These are phyloP conservation scores for Pugionium cornutum DNA, from an alignment of 345 rosid genomes.

Conservation along the genomic window DNA sequence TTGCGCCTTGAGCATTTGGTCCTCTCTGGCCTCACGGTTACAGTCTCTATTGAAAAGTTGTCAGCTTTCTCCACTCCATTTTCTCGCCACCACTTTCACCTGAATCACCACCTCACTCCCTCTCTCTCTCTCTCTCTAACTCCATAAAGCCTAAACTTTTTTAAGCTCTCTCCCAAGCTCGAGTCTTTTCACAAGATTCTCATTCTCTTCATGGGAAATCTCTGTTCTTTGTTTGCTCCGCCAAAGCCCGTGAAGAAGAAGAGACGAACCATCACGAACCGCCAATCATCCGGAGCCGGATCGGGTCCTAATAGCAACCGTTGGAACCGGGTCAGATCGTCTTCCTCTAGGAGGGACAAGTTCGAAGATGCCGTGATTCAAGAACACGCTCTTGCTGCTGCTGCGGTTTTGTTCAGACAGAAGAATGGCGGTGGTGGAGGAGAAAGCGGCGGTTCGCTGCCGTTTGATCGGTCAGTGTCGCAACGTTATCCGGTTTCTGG, in stretches of 20 bases:
- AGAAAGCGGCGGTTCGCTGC: conserved; percentile 40
- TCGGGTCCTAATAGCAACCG: conserved; percentile 42
- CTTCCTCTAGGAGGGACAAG: conserved; percentile 57
- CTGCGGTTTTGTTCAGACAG: conserved; percentile 64
- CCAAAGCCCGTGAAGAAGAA: conserved; percentile 54
- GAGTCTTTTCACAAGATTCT: neutral
- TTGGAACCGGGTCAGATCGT: conserved; percentile 65
- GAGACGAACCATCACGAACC: conserved; percentile 43
- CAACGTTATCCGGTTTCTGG: conserved; percentile 59
- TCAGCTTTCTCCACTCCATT: conserved; percentile 36
- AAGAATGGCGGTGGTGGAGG: conserved; percentile 44
- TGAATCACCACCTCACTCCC: conserved; percentile 26
- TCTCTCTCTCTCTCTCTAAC: conserved; percentile 20
- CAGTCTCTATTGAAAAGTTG: conserved; percentile 29
- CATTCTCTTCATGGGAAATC: conserved; percentile 54
- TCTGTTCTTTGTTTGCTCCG: conserved; percentile 59
- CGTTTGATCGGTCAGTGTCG: conserved; percentile 82
- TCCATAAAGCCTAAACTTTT: conserved; percentile 28
- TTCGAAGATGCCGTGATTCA: conserved; percentile 58
- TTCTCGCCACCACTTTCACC: conserved; percentile 39
- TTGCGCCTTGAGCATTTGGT: conserved; percentile 11
- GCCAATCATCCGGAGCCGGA: conserved; percentile 38
- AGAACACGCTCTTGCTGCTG: conserved; percentile 82
- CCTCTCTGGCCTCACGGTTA: conserved; percentile 15
- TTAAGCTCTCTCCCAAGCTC: conserved; percentile 9